Base-by-base conservation (phyloP, 2,329 filamentous ascomycete species). In the Arthrobotrys iridis region DNA sequence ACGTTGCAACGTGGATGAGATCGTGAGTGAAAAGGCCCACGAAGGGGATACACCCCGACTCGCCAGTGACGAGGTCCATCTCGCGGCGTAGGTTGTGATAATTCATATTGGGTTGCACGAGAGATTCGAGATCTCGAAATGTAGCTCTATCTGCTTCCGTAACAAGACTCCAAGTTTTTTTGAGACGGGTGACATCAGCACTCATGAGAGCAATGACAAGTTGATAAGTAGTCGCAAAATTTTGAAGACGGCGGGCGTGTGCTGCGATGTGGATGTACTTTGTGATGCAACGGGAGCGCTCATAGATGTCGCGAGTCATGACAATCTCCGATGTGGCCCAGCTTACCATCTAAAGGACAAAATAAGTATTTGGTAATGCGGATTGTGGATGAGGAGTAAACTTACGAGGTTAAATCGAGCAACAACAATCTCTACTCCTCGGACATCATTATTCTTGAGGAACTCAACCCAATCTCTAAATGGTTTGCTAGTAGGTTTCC, bases 181-280 rank as follows among this genome's bases (percentile, higher is more conserved):
- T 83, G 13, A 95, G 84, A 15, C 91, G 87, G 20, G 87, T 84
- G 20, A 93, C 85, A 78, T 93, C 91, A 74, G 89, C 89, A 43
- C 89, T 92, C 4, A 91, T 88, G 45, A 95, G 84, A 0, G 91
- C 92, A 68, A 94, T 89, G 1, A 91, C 88, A 68, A 95, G 87
- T 81, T 95, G 92, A 62, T 90, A 92, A 85, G 93, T 89, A 0
- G 92, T 94, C 4, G 92, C 91, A 81, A 92, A 95, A 82, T 95
- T 95, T 79, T 91, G 89, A 77, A 92, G 89, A 30, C 86, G 88
- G 50, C 91, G 88, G 78, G 90, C 91, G 81, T 93, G 90, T 1
- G 86, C 86, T 2, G 92, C 92, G 77, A 94, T 91, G 83, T 94
- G 92, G 72, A 95, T 91, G 80, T 87, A 90, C 82, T 95, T 94